phyloP scores from a whole-genome alignment of 1,284 basidiomycete species.

The Austropuccinia psidii region DNA sequence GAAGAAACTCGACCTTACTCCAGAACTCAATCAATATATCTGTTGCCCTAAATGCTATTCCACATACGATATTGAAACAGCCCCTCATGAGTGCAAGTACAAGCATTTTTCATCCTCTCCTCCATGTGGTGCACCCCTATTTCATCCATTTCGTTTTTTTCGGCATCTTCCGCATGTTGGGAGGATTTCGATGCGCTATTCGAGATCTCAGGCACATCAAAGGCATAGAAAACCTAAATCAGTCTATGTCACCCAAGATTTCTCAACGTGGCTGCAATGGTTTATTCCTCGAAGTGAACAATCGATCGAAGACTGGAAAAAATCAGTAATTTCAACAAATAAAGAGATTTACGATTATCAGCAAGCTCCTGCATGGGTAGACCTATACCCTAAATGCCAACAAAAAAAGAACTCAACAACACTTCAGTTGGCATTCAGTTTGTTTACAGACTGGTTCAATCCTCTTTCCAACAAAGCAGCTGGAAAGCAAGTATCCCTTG shows the following conservation, averaged over 20 bases:
- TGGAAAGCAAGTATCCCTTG: neutral
- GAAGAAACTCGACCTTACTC: neutral
- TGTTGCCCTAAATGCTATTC: neutral
- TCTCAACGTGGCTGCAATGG: neutral
- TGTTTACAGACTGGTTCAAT: slow-evolving; percentile 13
- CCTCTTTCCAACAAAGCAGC: neutral
- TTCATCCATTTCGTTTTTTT: neutral
- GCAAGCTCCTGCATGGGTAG: no score
- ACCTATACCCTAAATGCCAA: no score
- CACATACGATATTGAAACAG: neutral
- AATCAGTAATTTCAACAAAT: neutral
- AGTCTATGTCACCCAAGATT: neutral
- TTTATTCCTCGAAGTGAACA: slow-evolving; percentile 3
- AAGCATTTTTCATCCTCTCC: neutral
- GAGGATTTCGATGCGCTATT: no score
- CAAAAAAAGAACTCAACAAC: no score
- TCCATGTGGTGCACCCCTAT: neutral
- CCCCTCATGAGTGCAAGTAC: neutral
- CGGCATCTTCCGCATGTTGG: neutral
- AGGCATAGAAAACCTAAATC: neutral
- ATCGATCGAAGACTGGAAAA: slow-evolving; percentile 17
- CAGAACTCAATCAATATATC: neutral
- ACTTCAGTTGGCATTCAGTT: neutral
- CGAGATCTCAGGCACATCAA: neutral
- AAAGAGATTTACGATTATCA: neutral